Conservation (phyloP, 2,329 filamentous ascomycete species). For the Phymatotrichopsis omnivora region DNA sequence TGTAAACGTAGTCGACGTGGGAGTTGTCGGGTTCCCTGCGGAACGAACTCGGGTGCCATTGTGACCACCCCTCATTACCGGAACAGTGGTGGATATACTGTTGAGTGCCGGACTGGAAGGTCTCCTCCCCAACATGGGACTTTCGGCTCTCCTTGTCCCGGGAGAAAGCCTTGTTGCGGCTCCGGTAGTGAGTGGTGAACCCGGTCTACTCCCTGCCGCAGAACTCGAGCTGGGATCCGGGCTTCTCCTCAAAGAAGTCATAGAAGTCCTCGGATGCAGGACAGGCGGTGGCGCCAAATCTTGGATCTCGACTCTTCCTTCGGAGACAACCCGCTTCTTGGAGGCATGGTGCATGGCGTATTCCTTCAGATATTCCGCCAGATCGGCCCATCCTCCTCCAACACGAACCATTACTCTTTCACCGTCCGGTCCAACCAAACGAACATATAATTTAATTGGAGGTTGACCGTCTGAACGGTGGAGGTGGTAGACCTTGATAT, state of each 20-base stretch:
- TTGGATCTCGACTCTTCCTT: constrained; percentile 50
- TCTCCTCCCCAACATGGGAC: constrained; percentile 9
- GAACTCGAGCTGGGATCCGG: constrained; percentile 23
- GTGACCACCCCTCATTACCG: constrained; percentile 25
- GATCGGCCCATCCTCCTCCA: constrained; percentile 93
- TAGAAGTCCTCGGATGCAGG: constrained; percentile 16
- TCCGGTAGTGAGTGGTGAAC: constrained; percentile 23
- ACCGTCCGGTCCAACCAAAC: constrained; percentile 77
- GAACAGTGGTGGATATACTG: constrained; percentile 6
- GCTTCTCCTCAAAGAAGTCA: constrained; percentile 18
- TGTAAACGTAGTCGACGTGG: constrained; percentile 16
- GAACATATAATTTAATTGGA: constrained; percentile 89
- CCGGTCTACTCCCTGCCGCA: constrained; percentile 26
- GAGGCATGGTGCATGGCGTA: constrained; percentile 87
- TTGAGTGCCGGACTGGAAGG: constrained; percentile 5
- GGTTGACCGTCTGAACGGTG: constrained; percentile 72
- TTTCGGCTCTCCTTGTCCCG: constrained; percentile 15
- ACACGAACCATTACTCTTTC: constrained; percentile 97
- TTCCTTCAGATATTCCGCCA: constrained; percentile 87
- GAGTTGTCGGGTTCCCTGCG: constrained; percentile 1
- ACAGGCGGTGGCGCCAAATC: constrained; percentile 35
- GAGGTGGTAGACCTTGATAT: constrained; percentile 87
- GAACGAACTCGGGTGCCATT: constrained; percentile 12
- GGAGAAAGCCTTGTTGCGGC: neutral
- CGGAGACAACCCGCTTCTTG: constrained; percentile 37